phyloP scores from a whole-genome alignment of 306 rosid genomes.

The Purshia tridentata region DNA sequence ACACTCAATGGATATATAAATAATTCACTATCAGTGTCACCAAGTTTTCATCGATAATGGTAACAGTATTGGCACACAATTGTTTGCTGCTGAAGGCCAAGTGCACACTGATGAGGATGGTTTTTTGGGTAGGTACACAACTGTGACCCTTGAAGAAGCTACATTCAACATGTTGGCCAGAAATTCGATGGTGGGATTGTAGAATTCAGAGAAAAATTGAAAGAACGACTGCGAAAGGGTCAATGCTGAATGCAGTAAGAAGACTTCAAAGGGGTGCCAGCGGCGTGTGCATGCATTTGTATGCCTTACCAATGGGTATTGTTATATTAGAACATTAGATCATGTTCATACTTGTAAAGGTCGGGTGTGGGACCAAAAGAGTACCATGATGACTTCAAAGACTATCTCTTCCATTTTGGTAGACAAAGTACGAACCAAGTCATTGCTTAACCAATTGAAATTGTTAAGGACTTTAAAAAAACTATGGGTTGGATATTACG shows the following conservation, averaged over 20 bases:
- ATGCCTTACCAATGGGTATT: too few species aligned
- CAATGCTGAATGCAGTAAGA: not conserved
- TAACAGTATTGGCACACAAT: too few species aligned
- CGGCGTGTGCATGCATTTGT: not conserved
- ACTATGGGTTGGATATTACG: not conserved
- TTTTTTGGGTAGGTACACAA: too few species aligned
- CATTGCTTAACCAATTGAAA: not conserved
- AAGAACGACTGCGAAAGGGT: not conserved
- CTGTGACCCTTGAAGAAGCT: too few species aligned
- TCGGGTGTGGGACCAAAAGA: not conserved
- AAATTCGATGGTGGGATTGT: not conserved
- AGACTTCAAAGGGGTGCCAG: not conserved
- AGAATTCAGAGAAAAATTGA: not conserved
- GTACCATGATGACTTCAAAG: not conserved
- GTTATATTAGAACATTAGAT: not conserved
- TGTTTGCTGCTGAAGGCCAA: too few species aligned
- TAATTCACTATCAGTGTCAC: too few species aligned
- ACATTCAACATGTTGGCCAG: too few species aligned
- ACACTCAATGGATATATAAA: too few species aligned
- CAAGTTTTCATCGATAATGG: too few species aligned
- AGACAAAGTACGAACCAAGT: not conserved
- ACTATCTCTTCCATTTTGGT: not conserved
- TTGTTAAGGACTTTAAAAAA: not conserved
- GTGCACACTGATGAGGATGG: too few species aligned
- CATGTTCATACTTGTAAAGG: not conserved